Evolutionary conservation across 495 filamentous ascomycete species (phyloP).

Genomic region (Hypoxylon intermedium): DNA sequence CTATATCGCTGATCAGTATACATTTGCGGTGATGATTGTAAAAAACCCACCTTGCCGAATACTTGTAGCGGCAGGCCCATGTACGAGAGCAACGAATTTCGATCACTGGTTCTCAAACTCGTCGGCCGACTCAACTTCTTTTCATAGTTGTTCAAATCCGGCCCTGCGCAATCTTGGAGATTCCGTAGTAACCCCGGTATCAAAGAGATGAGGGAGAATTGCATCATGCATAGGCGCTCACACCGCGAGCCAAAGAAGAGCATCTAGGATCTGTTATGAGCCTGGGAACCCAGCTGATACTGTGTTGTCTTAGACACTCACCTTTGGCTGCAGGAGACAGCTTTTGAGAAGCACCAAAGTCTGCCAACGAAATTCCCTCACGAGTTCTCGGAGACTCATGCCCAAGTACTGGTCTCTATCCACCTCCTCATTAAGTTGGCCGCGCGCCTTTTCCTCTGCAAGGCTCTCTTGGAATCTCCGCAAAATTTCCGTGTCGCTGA

Average conservation of each 20-base stretch:
- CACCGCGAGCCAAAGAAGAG: slow-evolving; percentile 96
- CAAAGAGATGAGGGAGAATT: slow-evolving; percentile 92
- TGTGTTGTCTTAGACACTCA: slow-evolving; percentile 44
- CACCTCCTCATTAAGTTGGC: slow-evolving; percentile 69
- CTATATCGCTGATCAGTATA: slow-evolving; percentile 49
- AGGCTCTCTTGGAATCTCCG: slow-evolving; percentile 92
- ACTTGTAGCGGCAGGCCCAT: slow-evolving; percentile 95
- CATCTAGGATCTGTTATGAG: slow-evolving; percentile 68
- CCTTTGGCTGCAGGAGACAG: slow-evolving; percentile 92
- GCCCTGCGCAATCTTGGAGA: slow-evolving; percentile 90
- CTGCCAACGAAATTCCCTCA: slow-evolving; percentile 92
- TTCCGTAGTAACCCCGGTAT: slow-evolving; percentile 88
- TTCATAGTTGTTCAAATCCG: slow-evolving; percentile 83
- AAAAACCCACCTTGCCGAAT: slow-evolving; percentile 78
- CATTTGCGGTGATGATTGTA: background rate
- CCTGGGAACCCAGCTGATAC: background rate
- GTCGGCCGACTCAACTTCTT: slow-evolving; percentile 77
- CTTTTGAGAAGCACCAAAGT: slow-evolving; percentile 94
- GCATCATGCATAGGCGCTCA: slow-evolving; percentile 95
- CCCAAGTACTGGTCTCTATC: slow-evolving; percentile 88
- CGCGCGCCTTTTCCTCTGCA: slow-evolving; percentile 64
- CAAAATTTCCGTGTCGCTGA: slow-evolving; percentile 59
- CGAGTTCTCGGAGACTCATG: slow-evolving; percentile 88
- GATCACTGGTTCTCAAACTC: slow-evolving; percentile 88
- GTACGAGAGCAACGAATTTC: slow-evolving; percentile 85